phyloP scores from a whole-genome alignment of 2,329 filamentous ascomycete species.

The Pyrenophora seminiperda region DNA sequence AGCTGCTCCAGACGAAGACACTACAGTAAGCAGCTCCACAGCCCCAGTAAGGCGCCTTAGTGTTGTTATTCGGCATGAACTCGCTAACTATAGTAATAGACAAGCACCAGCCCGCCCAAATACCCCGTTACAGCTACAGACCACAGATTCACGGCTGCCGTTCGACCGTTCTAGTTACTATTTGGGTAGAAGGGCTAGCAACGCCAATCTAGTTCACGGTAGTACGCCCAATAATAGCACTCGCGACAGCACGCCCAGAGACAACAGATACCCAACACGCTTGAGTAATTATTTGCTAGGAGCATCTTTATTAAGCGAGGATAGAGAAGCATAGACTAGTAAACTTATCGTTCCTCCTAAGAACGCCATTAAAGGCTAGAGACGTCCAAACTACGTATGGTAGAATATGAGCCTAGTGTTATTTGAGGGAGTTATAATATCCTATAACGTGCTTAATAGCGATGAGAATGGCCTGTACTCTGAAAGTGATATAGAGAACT shows the following conservation, averaged over 20 bases:
- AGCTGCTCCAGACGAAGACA: constrained; percentile 5
- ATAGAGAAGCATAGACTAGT: constrained; percentile 1
- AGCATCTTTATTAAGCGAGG: constrained; percentile 2
- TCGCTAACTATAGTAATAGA: constrained; percentile 4
- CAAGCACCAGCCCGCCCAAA: constrained; percentile 3
- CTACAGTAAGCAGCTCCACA: constrained; percentile 5
- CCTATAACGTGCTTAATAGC: constrained; percentile 23
- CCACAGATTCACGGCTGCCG: neutral
- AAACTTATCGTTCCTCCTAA: constrained; percentile 1
- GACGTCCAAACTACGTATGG: no score
- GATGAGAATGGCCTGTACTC: no score
- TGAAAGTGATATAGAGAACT: no score
- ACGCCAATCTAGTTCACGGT: constrained; percentile 2
- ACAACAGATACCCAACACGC: neutral
- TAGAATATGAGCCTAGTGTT: neutral
- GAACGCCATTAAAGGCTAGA: neutral
- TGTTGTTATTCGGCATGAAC: constrained; percentile 4
- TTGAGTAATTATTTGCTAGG: constrained; percentile 5
- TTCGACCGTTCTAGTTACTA: neutral
- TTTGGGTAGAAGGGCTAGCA: constrained; percentile 1
- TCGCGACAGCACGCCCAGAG: constrained; percentile 4
- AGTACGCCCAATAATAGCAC: constrained; percentile 3
- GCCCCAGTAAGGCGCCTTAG: constrained; percentile 1
- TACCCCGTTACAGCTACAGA: neutral
- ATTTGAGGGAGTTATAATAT: constrained; percentile 26